phyloP scores from a whole-genome alignment of 768 basidiomycete genomes.

The Sistotremastrum niveocremeum region DNA sequence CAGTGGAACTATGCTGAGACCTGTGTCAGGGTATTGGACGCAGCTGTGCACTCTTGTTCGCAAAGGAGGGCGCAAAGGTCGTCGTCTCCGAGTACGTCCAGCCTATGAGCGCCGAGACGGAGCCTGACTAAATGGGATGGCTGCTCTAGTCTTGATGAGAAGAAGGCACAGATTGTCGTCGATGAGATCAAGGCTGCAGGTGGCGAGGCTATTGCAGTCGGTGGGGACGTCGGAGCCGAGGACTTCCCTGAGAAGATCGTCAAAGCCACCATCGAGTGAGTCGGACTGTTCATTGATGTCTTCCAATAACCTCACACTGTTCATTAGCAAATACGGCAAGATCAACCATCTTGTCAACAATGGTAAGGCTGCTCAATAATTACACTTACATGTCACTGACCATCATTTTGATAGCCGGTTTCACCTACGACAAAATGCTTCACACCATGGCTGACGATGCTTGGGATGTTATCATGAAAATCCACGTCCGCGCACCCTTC shows the following conservation, averaged over 20 bases:
- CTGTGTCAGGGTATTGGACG: slow-evolving; percentile 58
- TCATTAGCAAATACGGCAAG: slow-evolving; percentile 57
- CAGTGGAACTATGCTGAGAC: slow-evolving; percentile 6
- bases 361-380: slow-evolving; percentile 21
- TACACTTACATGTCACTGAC: not conserved
- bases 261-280: slow-evolving; percentile 61
- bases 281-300: slow-evolving; percentile 6
- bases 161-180: slow-evolving; percentile 50
- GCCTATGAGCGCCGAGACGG: too few relatives aligned
- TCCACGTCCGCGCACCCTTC: slow-evolving; percentile 81
- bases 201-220: slow-evolving; percentile 60
- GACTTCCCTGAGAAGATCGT: slow-evolving; percentile 73
- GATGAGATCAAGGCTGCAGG: slow-evolving; percentile 61
- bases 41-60: slow-evolving; percentile 61
- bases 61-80: slow-evolving; percentile 76
- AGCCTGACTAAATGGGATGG: not conserved
- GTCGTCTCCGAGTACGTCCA: slow-evolving; percentile 65
- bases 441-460: slow-evolving; percentile 77
- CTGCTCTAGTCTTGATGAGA: slow-evolving; percentile 49
- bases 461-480: slow-evolving; percentile 69
- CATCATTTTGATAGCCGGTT: slow-evolving; percentile 34
- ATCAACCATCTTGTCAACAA: slow-evolving; percentile 85
- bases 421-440: slow-evolving; percentile 79
- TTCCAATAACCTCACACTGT: not conserved
- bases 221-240: slow-evolving; percentile 71